phyloP scores from a whole-genome alignment of 306 rosid genomes.

The Corylus americana region DNA sequence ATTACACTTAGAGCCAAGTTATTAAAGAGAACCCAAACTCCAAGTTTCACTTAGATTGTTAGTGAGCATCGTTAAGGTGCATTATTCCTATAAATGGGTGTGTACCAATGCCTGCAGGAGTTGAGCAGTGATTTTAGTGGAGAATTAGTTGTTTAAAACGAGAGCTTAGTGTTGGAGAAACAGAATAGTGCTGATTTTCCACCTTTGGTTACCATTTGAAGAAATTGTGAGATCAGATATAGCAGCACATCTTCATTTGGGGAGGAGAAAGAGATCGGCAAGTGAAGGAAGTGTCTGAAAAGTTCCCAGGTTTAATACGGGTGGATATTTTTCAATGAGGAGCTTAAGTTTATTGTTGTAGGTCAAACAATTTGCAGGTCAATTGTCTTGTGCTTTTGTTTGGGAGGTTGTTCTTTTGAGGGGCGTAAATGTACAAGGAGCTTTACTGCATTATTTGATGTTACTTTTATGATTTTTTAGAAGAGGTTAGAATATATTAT shows the following conservation, averaged over 20 bases:
- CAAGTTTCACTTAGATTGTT: background rate
- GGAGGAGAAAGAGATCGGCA: background rate
- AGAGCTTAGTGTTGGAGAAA: background rate
- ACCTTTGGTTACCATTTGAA: background rate
- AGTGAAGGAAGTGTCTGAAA: background rate
- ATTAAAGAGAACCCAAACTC: background rate
- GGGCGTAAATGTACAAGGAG: background rate
- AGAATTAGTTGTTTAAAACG: background rate
- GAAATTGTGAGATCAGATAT: background rate
- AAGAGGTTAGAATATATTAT: background rate
- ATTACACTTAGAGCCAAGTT: background rate
- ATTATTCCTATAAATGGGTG: background rate
- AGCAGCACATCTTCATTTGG: too few relatives aligned
- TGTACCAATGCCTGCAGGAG: background rate
- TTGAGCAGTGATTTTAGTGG: background rate
- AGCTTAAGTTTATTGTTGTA: background rate
- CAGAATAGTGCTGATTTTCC: background rate
- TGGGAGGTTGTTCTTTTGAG: background rate
- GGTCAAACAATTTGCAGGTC: background rate
- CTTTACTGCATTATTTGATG: background rate
- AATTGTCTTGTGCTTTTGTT: background rate
- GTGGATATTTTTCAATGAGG: background rate
- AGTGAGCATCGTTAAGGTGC: background rate
- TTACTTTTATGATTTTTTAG: background rate
- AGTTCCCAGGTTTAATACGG: background rate